phyloP scores from a whole-genome alignment of 768 basidiomycete species.

The Psilocybe tampanensis region DNA sequence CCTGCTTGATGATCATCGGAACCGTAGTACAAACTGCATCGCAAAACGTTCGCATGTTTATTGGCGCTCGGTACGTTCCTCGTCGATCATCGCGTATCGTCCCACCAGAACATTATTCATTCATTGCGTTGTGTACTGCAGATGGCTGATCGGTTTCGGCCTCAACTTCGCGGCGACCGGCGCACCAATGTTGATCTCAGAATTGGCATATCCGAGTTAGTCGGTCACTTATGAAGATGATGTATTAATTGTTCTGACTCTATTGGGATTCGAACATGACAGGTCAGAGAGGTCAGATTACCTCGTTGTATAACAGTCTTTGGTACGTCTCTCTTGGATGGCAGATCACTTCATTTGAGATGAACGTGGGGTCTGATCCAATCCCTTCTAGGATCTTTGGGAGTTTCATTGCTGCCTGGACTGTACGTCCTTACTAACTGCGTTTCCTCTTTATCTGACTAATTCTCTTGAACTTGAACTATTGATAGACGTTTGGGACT shows the following conservation, averaged over 20 bases:
- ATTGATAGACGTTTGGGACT: slow-evolving; percentile 27
- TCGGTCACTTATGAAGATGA: too few relatives aligned
- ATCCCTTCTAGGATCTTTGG: slow-evolving; percentile 14
- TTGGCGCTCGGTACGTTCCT: slow-evolving; percentile 45
- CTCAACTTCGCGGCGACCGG: slow-evolving; percentile 22
- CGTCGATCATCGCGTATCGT: neutral
- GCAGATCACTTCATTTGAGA: too few relatives aligned
- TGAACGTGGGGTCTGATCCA: too few relatives aligned
- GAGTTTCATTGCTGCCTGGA: slow-evolving; percentile 59
- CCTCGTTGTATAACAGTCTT: slow-evolving; percentile 25
- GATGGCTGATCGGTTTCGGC: slow-evolving; percentile 24
- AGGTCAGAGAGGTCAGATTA: slow-evolving; percentile 23
- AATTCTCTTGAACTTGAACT: too few relatives aligned
- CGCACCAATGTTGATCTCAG: slow-evolving; percentile 24
- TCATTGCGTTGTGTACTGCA: neutral
- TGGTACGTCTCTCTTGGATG: slow-evolving; percentile 14
- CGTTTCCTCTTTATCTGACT: neutral
- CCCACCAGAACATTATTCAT: too few relatives aligned
- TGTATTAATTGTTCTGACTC: too few relatives aligned
- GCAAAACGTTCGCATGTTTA: slow-evolving; percentile 56
- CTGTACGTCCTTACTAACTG: too few relatives aligned
- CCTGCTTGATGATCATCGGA: slow-evolving; percentile 50
- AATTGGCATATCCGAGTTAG: slow-evolving; percentile 23
- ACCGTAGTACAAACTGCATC: slow-evolving; percentile 54
- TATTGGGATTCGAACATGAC: neutral